Evolutionary conservation across 306 rosid species (phyloP).

Genomic region (Trifolium fragiferum): DNA sequence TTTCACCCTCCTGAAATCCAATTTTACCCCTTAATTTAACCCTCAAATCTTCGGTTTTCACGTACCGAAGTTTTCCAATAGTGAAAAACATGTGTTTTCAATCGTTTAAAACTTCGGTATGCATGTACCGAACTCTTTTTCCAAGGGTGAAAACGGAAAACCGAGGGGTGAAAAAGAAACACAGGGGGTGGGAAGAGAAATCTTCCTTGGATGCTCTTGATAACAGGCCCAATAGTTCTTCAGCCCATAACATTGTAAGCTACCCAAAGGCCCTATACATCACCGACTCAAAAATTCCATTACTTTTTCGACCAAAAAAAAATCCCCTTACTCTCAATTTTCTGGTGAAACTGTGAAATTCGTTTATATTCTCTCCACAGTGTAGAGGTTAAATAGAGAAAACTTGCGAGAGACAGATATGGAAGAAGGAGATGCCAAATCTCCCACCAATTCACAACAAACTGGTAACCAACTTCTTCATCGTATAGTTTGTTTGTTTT

Average conservation of each 20-base stretch:
- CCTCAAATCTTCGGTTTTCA: no score
- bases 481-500: background rate
- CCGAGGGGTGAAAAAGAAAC: no score
- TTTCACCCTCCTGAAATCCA: no score
- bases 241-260: background rate
- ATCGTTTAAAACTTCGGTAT: no score
- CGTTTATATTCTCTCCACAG: background rate
- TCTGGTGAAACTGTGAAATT: background rate
- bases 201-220: background rate
- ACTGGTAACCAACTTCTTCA: conserved; percentile 50
- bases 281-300: background rate
- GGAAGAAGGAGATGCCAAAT: conserved; percentile 50
- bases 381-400: background rate
- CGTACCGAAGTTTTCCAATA: no score
- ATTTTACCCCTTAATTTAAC: no score
- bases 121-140: no score
- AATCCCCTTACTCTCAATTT: background rate
- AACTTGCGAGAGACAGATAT: conserved; percentile 19
- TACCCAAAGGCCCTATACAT: background rate
- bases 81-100: no score
- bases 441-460: conserved; percentile 70
- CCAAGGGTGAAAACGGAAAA: no score
- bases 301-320: no score
- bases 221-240: background rate
- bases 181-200: no score